Base-by-base conservation (phyloP, 1,284 basidiomycete species). In the Trichosporon sp. region DNA sequence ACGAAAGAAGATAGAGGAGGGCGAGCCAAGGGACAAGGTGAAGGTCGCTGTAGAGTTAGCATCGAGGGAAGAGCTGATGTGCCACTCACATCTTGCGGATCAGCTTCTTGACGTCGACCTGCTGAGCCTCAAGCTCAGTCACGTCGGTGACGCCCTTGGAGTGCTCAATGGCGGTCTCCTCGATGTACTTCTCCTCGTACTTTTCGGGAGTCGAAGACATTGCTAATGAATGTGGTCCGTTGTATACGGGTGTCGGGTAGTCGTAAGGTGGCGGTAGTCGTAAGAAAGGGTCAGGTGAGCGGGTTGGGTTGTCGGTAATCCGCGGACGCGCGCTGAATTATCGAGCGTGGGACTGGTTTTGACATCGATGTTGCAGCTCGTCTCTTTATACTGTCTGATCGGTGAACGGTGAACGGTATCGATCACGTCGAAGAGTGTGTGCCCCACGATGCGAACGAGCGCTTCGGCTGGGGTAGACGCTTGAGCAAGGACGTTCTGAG, bases 1-100 rank as follows among this genome's bases (percentile, higher is more conserved):
- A 91, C 75, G 89, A 90, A 56, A 91, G 81, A 16, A 91, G 85
- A 81, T 92, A 92, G 72, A 93, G 81, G 71, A 92, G 86, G 0
- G 76, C 48, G 2, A 77, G 71, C 73, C 75, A 76, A 10, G 76
- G 76, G 10, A 78, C 73, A 37, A 78, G 64, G 59, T 70, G 70
- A 11, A 70, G 68, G 65, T 78, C 77, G 64, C 71, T 71, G n/a
- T 16, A 19, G 4, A 1, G 68, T 67, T 51, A 59, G 46, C 51
- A 21, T 10, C 2, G 11, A 16, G 16, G 46, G 4, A 64, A 43
- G 11, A 31, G 59, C n/a, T 54, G 4, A 8, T 61, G 59, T 26
- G 35, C 46, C 16, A 67, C 66, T 56, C 31, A 67, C 66, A 61
- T 38, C 38, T 68, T 68, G 67, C 67, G 67, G 26, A 68, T 61